Evolutionary conservation across 192 early-diverging fungal species (phyloP), one percentile per base, ranked within the genome.

Genomic region (Backusella circina): DNA sequence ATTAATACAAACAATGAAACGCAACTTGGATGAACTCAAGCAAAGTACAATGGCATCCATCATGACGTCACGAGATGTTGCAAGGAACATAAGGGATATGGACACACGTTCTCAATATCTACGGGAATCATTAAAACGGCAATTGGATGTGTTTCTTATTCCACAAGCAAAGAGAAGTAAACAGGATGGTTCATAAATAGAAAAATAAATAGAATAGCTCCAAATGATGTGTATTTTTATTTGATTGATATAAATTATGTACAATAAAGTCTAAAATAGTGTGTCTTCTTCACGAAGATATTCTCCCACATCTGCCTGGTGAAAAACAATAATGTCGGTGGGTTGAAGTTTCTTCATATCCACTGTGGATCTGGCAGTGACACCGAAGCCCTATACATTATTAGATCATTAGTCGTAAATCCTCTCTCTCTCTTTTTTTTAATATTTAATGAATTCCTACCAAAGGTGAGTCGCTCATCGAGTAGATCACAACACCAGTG

Each of bases 301-400:
- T 85, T 98, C 97, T 78, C 98, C 98, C 64, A 97, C 91, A 90
- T 99, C 98, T 28, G 98, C 90, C 86, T 99, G 98, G 79, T 98
- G 95, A 86, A 96, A 97, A 57, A 95, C 96, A 65, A 94, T 90
- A 67, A 98, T 95, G 23, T 91, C 94, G 18, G 95, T 98, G 16
- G 98, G 96, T 72, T 98, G 93, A 75, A 98, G 84, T 82, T 96
- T 98, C 72, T 96, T 87, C 73, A 91, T 92, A 39, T 98, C 98
- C 18, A 90, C 88, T 2, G 96, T 99, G 35, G 96, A 95, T 76
- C 93, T 87, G 2, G 98, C 95, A 54, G 97, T 98, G 26, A 98
- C 96, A 13, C 98, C 98, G 85, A 99, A 99, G 12, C 98, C 97
- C 84, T 85, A 79, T 33, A 23, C 3, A 78, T 69, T 8, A 51